Evolutionary conservation across 805 yeast genomes (phyloP).

Genomic region (Isabelozyma heimii): DNA sequence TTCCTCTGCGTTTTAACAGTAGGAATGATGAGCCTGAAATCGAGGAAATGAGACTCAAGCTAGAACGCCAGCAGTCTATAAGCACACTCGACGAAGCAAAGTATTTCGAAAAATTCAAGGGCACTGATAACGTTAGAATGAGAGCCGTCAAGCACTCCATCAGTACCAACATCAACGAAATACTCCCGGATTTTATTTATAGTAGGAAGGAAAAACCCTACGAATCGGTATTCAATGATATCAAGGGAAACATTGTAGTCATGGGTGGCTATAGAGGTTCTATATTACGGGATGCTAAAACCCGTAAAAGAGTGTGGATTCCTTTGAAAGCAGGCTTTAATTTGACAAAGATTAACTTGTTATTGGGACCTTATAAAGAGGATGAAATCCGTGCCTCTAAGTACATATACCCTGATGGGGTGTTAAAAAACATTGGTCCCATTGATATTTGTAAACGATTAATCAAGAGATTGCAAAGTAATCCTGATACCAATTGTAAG

Average conservation of each 20-base stretch:
- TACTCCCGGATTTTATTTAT: constrained; percentile 30
- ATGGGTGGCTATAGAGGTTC: constrained; percentile 91
- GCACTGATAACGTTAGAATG: constrained; percentile 63
- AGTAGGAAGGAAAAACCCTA: constrained; percentile 19
- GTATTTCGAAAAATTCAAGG: constrained; percentile 51
- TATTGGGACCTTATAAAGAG: constrained; percentile 67
- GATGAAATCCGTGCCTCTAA: constrained; percentile 62
- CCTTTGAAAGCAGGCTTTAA: constrained; percentile 85
- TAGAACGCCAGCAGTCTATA: constrained; percentile 55
- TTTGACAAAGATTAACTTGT: constrained; percentile 62
- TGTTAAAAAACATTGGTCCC: constrained; percentile 82
- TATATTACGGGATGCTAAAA: constrained; percentile 60
- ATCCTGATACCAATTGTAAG: constrained; percentile 59
- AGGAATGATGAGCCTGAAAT: constrained; percentile 7
- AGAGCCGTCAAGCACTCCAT: constrained; percentile 69
- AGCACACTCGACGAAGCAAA: constrained; percentile 63
- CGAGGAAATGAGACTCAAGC: constrained; percentile 35
- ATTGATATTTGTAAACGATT: constrained; percentile 71
- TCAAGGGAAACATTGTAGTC: constrained; percentile 77
- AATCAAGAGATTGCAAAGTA: constrained; percentile 48
- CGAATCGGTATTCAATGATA: constrained; percentile 51
- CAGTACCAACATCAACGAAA: constrained; percentile 45
- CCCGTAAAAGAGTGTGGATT: constrained; percentile 75
- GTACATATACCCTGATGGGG: constrained; percentile 66
- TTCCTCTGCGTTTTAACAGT: constrained; percentile 1